A percentile compares a stretch with the other conserved stretches of the same genome.
Evolutionary conservation across 495 filamentous ascomycete species (phyloP).

Genomic region (Parachaetomium inaequale): DNA sequence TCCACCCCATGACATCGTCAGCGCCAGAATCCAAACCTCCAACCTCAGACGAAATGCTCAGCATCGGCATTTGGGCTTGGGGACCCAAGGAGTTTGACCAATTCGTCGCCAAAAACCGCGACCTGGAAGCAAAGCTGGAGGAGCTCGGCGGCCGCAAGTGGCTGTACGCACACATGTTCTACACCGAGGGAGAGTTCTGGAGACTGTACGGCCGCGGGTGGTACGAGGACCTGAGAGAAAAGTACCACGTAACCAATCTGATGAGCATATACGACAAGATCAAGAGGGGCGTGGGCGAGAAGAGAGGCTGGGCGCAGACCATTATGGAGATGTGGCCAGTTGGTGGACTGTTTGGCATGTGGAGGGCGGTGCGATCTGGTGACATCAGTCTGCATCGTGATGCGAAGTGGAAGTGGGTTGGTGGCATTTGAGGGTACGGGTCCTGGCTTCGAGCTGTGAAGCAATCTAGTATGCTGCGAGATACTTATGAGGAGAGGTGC

Average conservation of each 20-base stretch:
- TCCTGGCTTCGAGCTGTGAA: too few species aligned
- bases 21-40: background rate
- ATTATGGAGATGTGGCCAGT: background rate
- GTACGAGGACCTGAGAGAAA: background rate
- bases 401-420: background rate
- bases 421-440: background rate
- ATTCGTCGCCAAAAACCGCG: background rate
- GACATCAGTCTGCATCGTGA: background rate
- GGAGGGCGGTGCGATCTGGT: background rate
- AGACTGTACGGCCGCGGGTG: background rate
- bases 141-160: background rate
- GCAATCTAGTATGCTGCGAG: too few species aligned
- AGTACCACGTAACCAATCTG: background rate
- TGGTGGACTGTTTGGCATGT: background rate
- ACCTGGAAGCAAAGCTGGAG: background rate
- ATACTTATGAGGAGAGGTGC: too few species aligned
- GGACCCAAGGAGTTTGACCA: background rate
- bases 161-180: background rate
- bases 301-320: background rate
- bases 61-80: background rate
- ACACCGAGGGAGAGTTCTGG: background rate
- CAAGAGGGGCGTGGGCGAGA: background rate
- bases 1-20: background rate
- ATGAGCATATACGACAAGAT: slow-evolving; percentile 2
- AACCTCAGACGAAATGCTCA: background rate